Evolutionary conservation across 257 asterid species (phyloP), one percentile per base, ranked within the genome.

Genomic region (Linaria vulgaris): DNA sequence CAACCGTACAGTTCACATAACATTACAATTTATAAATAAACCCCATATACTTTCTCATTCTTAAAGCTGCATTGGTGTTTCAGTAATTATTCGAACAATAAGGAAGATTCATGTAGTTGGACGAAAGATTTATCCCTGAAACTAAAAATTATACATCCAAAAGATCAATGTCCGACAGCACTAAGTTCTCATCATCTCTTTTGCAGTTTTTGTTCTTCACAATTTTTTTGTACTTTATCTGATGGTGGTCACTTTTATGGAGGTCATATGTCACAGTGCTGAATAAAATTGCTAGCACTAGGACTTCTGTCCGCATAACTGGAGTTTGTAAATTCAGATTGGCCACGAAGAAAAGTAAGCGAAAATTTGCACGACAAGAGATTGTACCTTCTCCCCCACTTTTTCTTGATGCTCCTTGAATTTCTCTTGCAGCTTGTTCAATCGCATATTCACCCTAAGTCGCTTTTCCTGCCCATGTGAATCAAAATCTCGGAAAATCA

Each of bases 331-430:
- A 19, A 46, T 13, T 34, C 39, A 49, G 62, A 52, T 5, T 53
- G 11, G 62, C 24, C n/a, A 19, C 8, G 24, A 25, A 21, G 24
- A 56, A 39, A 37, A 14, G 0, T 15, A 64, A 46, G 67, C 31
- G 60, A 46, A 57, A 11, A 19, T 37, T 61, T 64, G 15, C 64
- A 49, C 16, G 30, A 44, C 39, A 63, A 63, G 58, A 64, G 50
- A 56, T 4, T 56, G 61, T 73, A 82, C 92, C 92, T 82, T 85
- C 81, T 85, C 88, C 63, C 88, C 94, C 63, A 85, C 94, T 71
- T 83, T 85, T 67, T 83, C 94, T 77, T 85, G 94, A 65, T 85
- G 94, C 76, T 85, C 87, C 77, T 85, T 85, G 44, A 85, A 87
- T 68, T 80, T 85, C 69, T 85, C 94, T 66, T 83, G 94, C 66